A percentile compares a stretch with the other conserved stretches of the same genome.
phyloP scores from a whole-genome alignment of 2,329 filamentous ascomycete genomes.

The Botrytis deweyae region DNA sequence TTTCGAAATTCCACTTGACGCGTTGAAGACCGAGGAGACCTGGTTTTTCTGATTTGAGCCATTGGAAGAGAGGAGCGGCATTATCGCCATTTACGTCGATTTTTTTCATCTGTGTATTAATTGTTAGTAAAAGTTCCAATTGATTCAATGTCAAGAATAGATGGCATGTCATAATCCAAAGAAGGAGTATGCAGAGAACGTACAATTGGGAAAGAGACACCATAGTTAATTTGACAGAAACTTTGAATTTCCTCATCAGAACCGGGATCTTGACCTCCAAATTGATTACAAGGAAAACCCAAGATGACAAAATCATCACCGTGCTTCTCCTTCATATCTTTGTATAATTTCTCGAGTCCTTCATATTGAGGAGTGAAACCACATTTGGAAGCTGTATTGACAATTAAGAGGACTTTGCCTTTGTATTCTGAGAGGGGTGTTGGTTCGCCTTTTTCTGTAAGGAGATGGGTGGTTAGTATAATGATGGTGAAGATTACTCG shows the following conservation, averaged over 20 bases:
- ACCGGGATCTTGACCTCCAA: conserved; percentile 79
- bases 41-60: conserved; percentile 69
- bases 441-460: conserved; percentile 69
- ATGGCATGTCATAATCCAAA: neutral
- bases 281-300: conserved; percentile 99
- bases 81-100: conserved; percentile 88
- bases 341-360: conserved; percentile 88
- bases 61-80: conserved; percentile 77
- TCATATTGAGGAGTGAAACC: conserved; percentile 96
- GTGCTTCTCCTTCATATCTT: conserved; percentile 66
- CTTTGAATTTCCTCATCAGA: conserved; percentile 75
- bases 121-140: neutral
- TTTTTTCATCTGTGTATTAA: conserved; percentile 61
- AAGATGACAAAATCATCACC: conserved; percentile 74
- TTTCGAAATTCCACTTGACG: conserved; percentile 99
- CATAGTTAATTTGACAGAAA: conserved; percentile 92
- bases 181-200: conserved; percentile 42
- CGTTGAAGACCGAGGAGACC: conserved; percentile 85
- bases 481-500: conserved; percentile 6
- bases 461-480: conserved; percentile 18
- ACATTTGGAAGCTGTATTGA: conserved; percentile 98
- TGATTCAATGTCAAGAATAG: neutral
- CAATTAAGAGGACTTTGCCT: conserved; percentile 90
- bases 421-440: conserved; percentile 70
- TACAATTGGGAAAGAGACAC: conserved; percentile 81